Conservation (phyloP, 192 early-diverging fungal species). For the Coemansia sp. region DNA sequence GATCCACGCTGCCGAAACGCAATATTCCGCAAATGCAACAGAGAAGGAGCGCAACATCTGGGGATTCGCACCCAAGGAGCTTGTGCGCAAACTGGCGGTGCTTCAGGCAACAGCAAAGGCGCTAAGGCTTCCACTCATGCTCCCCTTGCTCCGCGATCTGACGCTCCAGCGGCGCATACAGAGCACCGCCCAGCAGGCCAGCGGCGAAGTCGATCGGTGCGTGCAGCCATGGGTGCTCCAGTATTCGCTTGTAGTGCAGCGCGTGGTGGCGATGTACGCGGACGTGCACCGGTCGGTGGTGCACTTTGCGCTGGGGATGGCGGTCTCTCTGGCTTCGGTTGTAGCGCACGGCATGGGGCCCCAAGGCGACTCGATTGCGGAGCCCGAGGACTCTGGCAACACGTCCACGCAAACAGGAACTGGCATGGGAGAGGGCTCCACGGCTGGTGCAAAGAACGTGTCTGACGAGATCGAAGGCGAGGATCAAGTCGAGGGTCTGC, state of each 20-base stretch:
- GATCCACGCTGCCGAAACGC: conserved; percentile 31
- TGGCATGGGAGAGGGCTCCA: conserved; percentile 94
- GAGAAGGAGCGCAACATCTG: conserved; percentile 22
- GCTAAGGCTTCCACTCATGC: conserved; percentile 35
- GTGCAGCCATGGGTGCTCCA: conserved; percentile 45
- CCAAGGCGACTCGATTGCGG: conserved; percentile 69
- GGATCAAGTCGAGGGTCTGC: conserved; percentile 90
- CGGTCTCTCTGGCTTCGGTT: conserved; percentile 49
- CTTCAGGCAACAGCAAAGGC: conserved; percentile 26
- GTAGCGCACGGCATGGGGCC: conserved; percentile 88
- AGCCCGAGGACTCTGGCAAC: conserved; percentile 46
- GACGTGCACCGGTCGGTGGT: conserved; percentile 68
- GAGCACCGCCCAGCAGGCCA: neutral
- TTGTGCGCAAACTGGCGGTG: conserved; percentile 31
- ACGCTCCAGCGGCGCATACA: conserved; percentile 1
- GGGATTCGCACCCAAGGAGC: conserved; percentile 45
- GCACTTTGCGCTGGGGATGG: conserved; percentile 62
- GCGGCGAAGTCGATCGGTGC: neutral
- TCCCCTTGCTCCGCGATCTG: conserved; percentile 10
- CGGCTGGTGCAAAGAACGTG: conserved; percentile 84
- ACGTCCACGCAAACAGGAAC: conserved; percentile 56
- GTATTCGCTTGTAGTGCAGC: conserved; percentile 54
- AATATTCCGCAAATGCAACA: neutral
- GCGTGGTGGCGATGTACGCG: conserved; percentile 60
- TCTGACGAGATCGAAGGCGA: conserved; percentile 97